Evolutionary conservation across 352 stramenopile genomes (phyloP).

Genomic region (Globisporangium camurandrum): DNA sequence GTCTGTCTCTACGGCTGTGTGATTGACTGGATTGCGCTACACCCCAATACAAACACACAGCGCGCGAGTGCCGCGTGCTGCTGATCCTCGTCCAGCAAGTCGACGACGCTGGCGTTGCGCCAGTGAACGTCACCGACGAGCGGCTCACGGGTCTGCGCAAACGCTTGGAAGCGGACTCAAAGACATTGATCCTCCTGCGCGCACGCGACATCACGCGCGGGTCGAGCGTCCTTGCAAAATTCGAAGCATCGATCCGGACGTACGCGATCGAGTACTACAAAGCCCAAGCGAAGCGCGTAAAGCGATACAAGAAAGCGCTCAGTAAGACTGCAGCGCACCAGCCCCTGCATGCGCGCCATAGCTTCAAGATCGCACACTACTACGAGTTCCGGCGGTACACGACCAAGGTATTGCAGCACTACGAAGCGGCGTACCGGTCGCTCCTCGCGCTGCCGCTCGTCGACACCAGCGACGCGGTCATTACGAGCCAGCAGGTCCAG

Average conservation of each 20-base stretch:
- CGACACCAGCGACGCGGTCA: conserved; percentile 28
- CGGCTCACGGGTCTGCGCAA: conserved; percentile 56
- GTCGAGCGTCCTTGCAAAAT: conserved; percentile 54
- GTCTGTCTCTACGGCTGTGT: neutral
- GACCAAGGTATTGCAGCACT: conserved; percentile 81
- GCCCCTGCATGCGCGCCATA: conserved; percentile 59
- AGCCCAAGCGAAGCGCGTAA: conserved; percentile 80
- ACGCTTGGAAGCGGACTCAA: conserved; percentile 67
- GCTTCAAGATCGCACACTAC: conserved; percentile 87
- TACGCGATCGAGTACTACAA: conserved; percentile 88
- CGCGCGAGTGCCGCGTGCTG: conserved; percentile 69
- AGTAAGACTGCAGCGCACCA: conserved; percentile 46
- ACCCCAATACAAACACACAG: conserved; percentile 7
- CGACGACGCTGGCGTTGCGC: conserved; percentile 51
- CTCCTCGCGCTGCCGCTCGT: conserved; percentile 47
- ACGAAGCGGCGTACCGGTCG: conserved; percentile 71
- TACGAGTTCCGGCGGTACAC: conserved; percentile 85
- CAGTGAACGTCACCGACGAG: conserved; percentile 68
- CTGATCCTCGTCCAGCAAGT: conserved; percentile 77
- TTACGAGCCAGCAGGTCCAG: conserved; percentile 59
- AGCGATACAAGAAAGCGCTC: conserved; percentile 77
- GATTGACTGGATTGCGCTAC: neutral
- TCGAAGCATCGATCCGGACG: conserved; percentile 64
- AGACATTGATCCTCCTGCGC: conserved; percentile 58
- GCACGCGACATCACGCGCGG: conserved; percentile 55